Evolutionary conservation across 1,284 basidiomycete species (phyloP).

Genomic region (Austroboletus novae-zelandiae): DNA sequence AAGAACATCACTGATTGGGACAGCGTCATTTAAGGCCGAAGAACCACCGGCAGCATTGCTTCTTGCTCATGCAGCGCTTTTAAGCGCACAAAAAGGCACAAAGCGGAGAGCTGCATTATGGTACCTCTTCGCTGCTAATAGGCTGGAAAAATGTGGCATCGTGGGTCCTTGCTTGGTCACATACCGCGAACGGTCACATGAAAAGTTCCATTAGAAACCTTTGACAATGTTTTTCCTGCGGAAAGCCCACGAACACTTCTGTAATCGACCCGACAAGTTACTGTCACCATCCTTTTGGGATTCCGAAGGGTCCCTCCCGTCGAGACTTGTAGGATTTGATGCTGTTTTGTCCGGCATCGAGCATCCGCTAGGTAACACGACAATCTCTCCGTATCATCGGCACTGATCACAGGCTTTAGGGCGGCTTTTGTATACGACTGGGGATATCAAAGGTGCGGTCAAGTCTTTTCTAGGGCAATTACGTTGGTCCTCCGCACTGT

Average conservation of each 20-base stretch:
- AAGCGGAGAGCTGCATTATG: constrained; percentile 67
- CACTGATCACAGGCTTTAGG: constrained; percentile 41
- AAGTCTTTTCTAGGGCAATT: constrained; percentile 64
- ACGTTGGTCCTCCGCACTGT: constrained; percentile 23
- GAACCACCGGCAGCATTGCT: constrained; percentile 74
- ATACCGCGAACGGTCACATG: not conserved
- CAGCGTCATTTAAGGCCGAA: constrained; percentile 57
- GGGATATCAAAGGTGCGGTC: constrained; percentile 68
- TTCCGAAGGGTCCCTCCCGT: constrained; percentile 51
- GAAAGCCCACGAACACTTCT: constrained; percentile 62
- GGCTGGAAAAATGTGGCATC: constrained; percentile 76
- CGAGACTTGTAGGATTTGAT: constrained; percentile 48
- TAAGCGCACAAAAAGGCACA: constrained; percentile 57
- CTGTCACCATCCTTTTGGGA: constrained; percentile 79
- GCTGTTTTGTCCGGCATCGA: constrained; percentile 70
- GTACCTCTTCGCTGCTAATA: constrained; percentile 71
- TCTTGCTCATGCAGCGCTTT: constrained; percentile 69
- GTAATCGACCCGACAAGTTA: constrained; percentile 45
- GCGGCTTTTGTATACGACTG: constrained; percentile 73
- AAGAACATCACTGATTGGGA: constrained; percentile 20
- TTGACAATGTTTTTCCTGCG: constrained; percentile 77
- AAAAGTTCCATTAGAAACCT: constrained; percentile 56
- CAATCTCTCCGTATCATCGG: not conserved
- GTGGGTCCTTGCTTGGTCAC: constrained; percentile 42
- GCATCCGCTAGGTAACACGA: constrained; percentile 61